A percentile compares a stretch with the other conserved stretches of the same genome.
These are phyloP conservation scores for Yamadazyma ubonensis DNA, from an alignment of 805 yeast species.

Conservation along the genomic window DNA sequence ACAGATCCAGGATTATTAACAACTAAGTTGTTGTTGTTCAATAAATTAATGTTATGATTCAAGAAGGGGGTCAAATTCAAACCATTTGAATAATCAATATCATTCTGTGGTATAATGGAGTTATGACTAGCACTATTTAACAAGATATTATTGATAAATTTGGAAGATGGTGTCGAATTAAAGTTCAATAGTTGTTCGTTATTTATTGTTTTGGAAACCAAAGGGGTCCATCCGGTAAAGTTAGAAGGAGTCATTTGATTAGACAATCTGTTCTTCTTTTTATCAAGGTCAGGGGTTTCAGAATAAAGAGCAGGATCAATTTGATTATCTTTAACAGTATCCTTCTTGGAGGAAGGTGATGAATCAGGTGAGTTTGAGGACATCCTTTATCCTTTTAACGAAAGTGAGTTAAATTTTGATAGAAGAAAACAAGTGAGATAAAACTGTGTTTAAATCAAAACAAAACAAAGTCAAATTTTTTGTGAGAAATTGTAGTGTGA, in stretches of 20 bases:
- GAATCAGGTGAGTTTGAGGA: constrained; percentile 33
- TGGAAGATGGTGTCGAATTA: constrained; percentile 39
- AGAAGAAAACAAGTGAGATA: not conserved
- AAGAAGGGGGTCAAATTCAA: constrained; percentile 43
- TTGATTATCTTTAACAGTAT: constrained; percentile 10
- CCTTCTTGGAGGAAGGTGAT: constrained; percentile 31
- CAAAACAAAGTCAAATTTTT: not conserved
- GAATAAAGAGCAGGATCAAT: constrained; percentile 36
- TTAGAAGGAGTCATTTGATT: constrained; percentile 12
- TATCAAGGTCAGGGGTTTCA: constrained; percentile 10
- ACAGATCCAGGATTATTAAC: not conserved
- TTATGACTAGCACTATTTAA: constrained; percentile 13
- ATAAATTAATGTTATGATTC: constrained; percentile 31
- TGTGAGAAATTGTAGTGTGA: not conserved
- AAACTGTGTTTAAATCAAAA: constrained; percentile 1
- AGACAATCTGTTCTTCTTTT: not conserved
- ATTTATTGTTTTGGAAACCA: constrained; percentile 36
- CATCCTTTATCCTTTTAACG: not conserved
- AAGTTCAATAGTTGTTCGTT: constrained; percentile 34
- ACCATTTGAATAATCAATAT: constrained; percentile 31
- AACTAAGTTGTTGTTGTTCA: constrained; percentile 15
- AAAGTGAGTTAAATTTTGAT: not conserved
- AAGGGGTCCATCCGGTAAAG: constrained; percentile 44
- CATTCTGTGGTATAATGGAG: constrained; percentile 16
- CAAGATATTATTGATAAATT: constrained; percentile 19